A percentile compares a stretch with the other conserved stretches of the same genome.
Evolutionary conservation across 2,329 filamentous ascomycete species (phyloP).

Genomic region (Ophiostoma tasmaniense): DNA sequence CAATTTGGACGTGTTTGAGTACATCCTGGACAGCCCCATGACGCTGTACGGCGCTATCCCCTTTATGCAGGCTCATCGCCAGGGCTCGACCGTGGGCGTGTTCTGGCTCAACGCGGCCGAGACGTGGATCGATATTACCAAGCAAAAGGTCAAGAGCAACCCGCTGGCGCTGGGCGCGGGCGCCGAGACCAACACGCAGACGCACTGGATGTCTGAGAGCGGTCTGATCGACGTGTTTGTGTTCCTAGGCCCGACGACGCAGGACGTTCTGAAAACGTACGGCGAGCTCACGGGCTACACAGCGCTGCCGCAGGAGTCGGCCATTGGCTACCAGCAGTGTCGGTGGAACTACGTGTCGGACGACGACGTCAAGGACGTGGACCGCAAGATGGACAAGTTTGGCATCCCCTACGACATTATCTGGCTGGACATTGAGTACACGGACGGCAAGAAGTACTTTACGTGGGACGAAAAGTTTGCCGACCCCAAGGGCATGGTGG

Average conservation of each 20-base stretch:
- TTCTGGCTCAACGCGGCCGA: constrained; percentile 98
- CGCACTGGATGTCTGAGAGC: constrained; percentile 94
- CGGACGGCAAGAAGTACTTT: constrained; percentile 95
- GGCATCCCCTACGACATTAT: constrained; percentile 98
- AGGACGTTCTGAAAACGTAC: constrained; percentile 73
- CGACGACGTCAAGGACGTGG: constrained; percentile 93
- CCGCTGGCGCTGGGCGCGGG: constrained; percentile 65
- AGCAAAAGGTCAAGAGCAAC: constrained; percentile 64
- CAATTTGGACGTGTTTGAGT: constrained; percentile 97
- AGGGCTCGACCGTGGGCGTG: constrained; percentile 85
- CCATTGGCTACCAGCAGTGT: constrained; percentile 92
- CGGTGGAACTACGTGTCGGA: constrained; percentile 98
- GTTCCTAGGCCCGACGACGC: constrained; percentile 80
- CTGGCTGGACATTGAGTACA: constrained; percentile 98
- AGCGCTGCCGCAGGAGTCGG: constrained; percentile 83
- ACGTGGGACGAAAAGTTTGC: constrained; percentile 90
- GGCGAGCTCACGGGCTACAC: constrained; percentile 86
- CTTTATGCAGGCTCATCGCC: constrained; percentile 94
- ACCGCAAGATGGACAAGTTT: constrained; percentile 90
- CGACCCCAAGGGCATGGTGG: constrained; percentile 76
- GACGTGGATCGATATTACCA: constrained; percentile 93
- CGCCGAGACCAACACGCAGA: constrained; percentile 68
- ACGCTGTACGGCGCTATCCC: constrained; percentile 96
- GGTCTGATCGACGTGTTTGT: constrained; percentile 89
- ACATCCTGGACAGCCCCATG: constrained; percentile 95